A percentile compares a stretch with the other conserved stretches of the same genome.
phyloP scores from a whole-genome alignment of 1,284 basidiomycete genomes.

The Takashimella koratensis region DNA sequence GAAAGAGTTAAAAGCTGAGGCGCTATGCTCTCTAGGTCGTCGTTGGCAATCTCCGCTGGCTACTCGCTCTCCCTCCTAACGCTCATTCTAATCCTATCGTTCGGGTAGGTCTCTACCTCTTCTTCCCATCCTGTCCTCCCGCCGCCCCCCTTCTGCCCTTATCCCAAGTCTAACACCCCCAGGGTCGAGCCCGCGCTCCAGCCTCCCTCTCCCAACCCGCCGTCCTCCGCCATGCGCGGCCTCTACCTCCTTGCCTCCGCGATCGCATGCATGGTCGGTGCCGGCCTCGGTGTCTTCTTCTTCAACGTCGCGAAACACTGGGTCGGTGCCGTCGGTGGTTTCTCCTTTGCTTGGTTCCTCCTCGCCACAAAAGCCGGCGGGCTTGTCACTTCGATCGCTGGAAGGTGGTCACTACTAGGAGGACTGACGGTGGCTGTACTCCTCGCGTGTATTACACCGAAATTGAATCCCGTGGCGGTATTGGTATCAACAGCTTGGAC shows the following conservation, averaged over 20 bases:
- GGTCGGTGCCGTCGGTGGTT: slow-evolving; percentile 84
- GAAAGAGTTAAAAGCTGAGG: not conserved
- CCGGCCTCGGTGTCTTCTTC: slow-evolving; percentile 81
- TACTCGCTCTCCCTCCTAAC: slow-evolving; percentile 82
- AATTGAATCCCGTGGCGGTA: slow-evolving; percentile 72
- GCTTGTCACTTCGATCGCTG: slow-evolving; percentile 68
- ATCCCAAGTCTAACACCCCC: slow-evolving; percentile 7
- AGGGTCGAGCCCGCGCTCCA: slow-evolving; percentile 36
- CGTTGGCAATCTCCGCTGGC: slow-evolving; percentile 85
- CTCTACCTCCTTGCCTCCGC: slow-evolving; percentile 81
- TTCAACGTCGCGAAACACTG: slow-evolving; percentile 78
- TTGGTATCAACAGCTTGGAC: slow-evolving; percentile 70
- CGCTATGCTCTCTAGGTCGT: slow-evolving; percentile 61
- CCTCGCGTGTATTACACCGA: slow-evolving; percentile 61
- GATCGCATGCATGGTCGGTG: slow-evolving; percentile 76
- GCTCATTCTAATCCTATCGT: slow-evolving; percentile 81
- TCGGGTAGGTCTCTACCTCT: slow-evolving; percentile 57
- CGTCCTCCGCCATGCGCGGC: slow-evolving; percentile 70
- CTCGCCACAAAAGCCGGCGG: slow-evolving; percentile 80
- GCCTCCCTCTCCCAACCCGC: slow-evolving; percentile 69
- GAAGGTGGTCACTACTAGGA: slow-evolving; percentile 81
- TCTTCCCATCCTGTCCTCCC: not conserved
- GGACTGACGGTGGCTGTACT: slow-evolving; percentile 58
- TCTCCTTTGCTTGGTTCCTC: slow-evolving; percentile 79
- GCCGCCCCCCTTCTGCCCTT: not conserved